These are phyloP conservation scores for Chrysochromulina parva DNA, from an alignment of 78 protist species.

Conservation along the genomic window DNA sequence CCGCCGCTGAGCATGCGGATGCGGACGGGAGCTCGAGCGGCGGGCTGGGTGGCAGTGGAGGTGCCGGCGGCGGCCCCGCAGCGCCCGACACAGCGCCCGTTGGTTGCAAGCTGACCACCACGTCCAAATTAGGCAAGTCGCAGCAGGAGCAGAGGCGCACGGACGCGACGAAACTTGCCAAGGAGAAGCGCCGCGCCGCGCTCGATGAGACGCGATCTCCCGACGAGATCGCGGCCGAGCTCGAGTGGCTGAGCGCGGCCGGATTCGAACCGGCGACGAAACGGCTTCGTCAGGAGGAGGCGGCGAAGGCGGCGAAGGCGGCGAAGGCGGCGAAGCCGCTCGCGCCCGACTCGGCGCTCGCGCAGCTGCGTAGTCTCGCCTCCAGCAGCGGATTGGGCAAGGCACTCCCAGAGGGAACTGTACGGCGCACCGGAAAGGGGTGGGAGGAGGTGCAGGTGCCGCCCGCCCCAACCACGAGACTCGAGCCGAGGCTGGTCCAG, in stretches of 20 bases:
- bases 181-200: background rate
- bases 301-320: background rate
- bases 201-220: background rate
- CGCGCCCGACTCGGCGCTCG: background rate
- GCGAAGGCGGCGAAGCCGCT: background rate
- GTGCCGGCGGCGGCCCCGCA: background rate
- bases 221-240: background rate
- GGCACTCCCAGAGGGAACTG: slow-evolving; percentile 1
- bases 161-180: background rate
- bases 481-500: background rate
- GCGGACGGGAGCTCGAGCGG: background rate
- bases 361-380: background rate
- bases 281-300: background rate
- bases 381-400: background rate
- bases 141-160: background rate
- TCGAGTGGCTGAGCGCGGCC: background rate
- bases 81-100: too few relatives aligned
- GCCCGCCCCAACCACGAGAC: background rate
- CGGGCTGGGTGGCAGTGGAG: background rate
- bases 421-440: background rate
- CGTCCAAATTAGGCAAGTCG: background rate
- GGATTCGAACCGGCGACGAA: background rate
- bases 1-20: too few relatives aligned
- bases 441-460: background rate
- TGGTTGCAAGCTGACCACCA: background rate